phyloP scores from a whole-genome alignment of 2,329 filamentous ascomycete genomes.

The Aspergillus unguis region DNA sequence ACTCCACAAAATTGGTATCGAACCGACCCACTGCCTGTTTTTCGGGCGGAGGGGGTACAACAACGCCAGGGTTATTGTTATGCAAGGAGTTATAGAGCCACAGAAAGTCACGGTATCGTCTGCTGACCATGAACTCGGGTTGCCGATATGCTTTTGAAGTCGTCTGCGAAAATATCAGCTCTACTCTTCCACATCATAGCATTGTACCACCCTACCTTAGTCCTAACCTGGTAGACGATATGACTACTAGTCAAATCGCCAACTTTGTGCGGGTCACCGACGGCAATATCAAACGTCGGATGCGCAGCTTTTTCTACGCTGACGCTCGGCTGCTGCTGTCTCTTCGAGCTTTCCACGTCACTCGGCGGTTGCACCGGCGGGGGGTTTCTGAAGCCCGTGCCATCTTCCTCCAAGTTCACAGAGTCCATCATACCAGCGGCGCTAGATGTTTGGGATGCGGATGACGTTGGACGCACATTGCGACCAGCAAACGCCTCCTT shows the following conservation, averaged over 20 bases:
- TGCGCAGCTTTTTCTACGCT: conserved; percentile 92
- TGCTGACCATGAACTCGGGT: conserved; percentile 86
- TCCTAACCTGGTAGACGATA: conserved; percentile 94
- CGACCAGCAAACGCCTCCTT: conserved; percentile 51
- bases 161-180: conserved; percentile 56
- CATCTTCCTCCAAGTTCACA: conserved; percentile 68
- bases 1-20: conserved; percentile 94
- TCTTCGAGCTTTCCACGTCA: conserved; percentile 43
- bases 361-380: conserved; percentile 56
- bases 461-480: conserved; percentile 36
- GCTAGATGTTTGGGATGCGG: conserved; percentile 47
- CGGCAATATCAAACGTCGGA: conserved; percentile 82
- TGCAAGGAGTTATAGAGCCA: conserved; percentile 97
- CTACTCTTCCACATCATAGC: background rate
- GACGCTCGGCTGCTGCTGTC: conserved; percentile 69
- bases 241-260: conserved; percentile 95
- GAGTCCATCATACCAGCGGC: conserved; percentile 58
- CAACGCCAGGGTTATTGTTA: conserved; percentile 88
- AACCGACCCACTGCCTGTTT: conserved; percentile 97
- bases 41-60: conserved; percentile 92
- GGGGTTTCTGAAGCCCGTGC: conserved; percentile 61
- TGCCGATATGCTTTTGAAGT: conserved; percentile 94
- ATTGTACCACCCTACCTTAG: conserved; percentile 63
- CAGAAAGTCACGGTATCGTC: conserved; percentile 92
- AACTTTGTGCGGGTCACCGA: conserved; percentile 97